Evolutionary conservation across 192 early-diverging fungal species (phyloP).

Genomic region (Coemansia sp.): DNA sequence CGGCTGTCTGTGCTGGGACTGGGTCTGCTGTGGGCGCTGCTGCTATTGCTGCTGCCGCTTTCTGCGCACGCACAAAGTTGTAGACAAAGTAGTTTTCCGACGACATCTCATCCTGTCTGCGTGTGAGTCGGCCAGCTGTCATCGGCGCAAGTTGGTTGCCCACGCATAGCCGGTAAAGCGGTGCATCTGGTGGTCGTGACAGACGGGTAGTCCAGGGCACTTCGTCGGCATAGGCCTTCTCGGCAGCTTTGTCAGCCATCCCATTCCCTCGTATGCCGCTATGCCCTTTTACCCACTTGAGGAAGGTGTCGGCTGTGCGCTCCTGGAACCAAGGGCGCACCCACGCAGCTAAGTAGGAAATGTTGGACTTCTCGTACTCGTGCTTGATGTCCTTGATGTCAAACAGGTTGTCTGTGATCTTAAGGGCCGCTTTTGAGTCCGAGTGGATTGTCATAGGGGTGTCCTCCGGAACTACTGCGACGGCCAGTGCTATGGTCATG

Average conservation of each 20-base stretch:
- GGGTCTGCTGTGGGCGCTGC: not conserved
- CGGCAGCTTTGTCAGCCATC: not conserved
- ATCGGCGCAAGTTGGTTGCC: not conserved
- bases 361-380: not conserved
- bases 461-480: not conserved
- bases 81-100: not conserved
- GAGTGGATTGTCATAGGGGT: not conserved
- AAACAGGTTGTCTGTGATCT: not conserved
- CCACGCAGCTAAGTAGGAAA: not conserved
- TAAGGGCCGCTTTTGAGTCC: not conserved
- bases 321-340: not conserved
- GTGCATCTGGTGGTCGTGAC: not conserved
- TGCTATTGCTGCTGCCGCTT: not conserved
- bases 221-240: not conserved
- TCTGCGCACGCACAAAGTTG: not conserved
- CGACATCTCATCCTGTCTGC: not conserved
- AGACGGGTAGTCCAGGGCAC: not conserved
- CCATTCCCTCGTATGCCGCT: not conserved
- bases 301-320: not conserved
- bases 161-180: not conserved
- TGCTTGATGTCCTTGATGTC: not conserved
- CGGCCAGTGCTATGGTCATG: not conserved
- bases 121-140: not conserved
- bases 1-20: too few species aligned
- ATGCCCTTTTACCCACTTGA: not conserved